These are phyloP conservation scores for Albugo candida DNA, from an alignment of 352 stramenopile species.

Conservation along the genomic window DNA sequence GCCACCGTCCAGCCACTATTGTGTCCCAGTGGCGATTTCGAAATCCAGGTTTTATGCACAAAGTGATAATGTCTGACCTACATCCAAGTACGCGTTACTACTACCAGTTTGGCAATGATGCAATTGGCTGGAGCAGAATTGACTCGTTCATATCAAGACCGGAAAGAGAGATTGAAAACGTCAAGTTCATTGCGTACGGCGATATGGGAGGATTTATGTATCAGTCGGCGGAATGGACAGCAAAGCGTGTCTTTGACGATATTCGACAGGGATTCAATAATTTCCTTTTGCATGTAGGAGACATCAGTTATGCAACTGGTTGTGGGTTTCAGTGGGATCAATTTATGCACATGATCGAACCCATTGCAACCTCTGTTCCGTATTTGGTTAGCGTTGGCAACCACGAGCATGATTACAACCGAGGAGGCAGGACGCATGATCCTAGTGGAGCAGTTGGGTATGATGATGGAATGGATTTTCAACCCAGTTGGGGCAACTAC, in stretches of 20 bases:
- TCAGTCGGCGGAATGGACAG: conserved; percentile 11
- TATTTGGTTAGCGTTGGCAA: no score
- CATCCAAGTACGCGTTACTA: conserved; percentile 26
- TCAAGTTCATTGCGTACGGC: conserved; percentile 66
- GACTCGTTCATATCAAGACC: conserved; percentile 36
- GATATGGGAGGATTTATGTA: conserved; percentile 46
- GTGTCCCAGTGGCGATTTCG: conserved; percentile 46
- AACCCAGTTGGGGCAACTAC: conserved; percentile 49
- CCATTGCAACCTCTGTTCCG: no score
- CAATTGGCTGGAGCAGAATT: conserved; percentile 45
- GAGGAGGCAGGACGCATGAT: no score
- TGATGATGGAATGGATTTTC: conserved; percentile 45
- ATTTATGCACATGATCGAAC: conserved; percentile 57
- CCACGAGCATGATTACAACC: no score
- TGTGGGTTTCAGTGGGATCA: conserved; percentile 47
- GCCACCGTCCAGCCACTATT: conserved; percentile 31
- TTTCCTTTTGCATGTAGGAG: conserved; percentile 18
- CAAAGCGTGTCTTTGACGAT: conserved; percentile 12
- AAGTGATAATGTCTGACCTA: conserved; percentile 34
- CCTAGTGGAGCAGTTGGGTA: conserved; percentile 22
- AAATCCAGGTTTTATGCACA: conserved; percentile 67
- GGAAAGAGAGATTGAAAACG: conserved; percentile 1
- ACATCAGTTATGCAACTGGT: conserved; percentile 22
- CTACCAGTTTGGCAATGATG: conserved; percentile 63
- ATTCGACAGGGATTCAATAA: conserved; percentile 10